These are phyloP conservation scores for Musa beccarii DNA, from an alignment of 176 grass and related monocot genomes.

Conservation along the genomic window DNA sequence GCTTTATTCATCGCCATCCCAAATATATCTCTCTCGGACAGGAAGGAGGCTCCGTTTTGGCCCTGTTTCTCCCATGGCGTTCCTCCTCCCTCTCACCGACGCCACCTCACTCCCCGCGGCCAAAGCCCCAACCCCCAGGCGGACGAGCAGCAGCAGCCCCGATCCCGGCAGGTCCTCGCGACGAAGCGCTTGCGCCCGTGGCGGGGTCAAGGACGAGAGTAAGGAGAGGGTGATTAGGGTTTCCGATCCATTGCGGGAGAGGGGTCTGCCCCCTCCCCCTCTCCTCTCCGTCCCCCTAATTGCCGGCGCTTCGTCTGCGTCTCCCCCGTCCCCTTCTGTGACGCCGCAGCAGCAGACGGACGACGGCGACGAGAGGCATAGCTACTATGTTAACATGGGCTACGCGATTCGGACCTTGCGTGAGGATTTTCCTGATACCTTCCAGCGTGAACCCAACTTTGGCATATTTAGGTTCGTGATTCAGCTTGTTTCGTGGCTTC, in stretches of 20 bases:
- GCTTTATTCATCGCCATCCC: neutral
- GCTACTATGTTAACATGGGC: constrained; percentile 88
- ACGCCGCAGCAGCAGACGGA: constrained; percentile 21
- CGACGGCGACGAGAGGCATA: constrained; percentile 42
- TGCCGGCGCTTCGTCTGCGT: constrained; percentile 24
- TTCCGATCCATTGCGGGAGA: constrained; percentile 52
- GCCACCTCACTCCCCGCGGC: neutral
- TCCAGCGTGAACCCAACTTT: constrained; percentile 64
- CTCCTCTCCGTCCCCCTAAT: constrained; percentile 42
- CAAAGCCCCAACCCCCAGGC: neutral
- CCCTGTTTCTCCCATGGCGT: neutral
- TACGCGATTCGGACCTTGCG: constrained; percentile 88
- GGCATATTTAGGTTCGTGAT: constrained; percentile 69
- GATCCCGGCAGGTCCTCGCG: neutral
- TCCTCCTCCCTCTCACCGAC: neutral
- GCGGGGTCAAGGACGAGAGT: constrained; percentile 41
- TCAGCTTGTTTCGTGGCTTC: constrained; percentile 4
- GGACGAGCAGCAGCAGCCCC: neutral
- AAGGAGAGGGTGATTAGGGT: constrained; percentile 50
- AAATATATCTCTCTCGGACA: neutral
- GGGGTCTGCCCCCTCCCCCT: constrained; percentile 20
- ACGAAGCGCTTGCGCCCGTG: neutral
- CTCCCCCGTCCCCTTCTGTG: constrained; percentile 2
- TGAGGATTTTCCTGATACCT: constrained; percentile 75
- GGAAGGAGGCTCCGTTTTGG: neutral